Percentiles rank a stretch among this genome's conserved stretches.
Evolutionary conservation across 1,284 basidiomycete species (phyloP).

Genomic region (Ceratobasidium sp.): DNA sequence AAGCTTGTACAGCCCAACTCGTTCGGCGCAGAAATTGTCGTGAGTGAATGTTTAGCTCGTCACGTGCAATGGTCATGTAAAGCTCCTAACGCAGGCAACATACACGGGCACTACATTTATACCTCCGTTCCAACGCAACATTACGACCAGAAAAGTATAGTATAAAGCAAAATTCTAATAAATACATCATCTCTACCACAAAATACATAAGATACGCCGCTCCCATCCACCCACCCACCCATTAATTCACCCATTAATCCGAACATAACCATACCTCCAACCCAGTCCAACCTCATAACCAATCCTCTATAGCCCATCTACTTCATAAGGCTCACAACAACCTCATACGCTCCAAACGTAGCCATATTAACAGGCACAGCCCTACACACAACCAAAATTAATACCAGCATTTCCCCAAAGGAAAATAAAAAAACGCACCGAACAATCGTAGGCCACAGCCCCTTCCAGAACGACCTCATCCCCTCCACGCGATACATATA

Average conservation of each 20-base stretch:
- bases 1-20: too few relatives aligned
- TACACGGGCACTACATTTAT: too few relatives aligned
- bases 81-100: too few relatives aligned
- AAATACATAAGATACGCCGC: too few relatives aligned
- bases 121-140: too few relatives aligned
- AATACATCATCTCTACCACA: too few relatives aligned
- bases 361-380: constrained; percentile 69
- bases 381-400: constrained; percentile 46
- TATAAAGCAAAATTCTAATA: too few relatives aligned
- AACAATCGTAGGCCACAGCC: constrained; percentile 80
- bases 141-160: too few relatives aligned
- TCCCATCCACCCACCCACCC: neutral
- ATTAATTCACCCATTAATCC: neutral
- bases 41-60: too few relatives aligned
- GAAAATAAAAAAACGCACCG: constrained; percentile 61
- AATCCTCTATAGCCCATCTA: neutral
- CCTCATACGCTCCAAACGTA: constrained; percentile 65
- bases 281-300: neutral
- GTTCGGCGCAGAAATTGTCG: too few relatives aligned
- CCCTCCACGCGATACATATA: constrained; percentile 76
- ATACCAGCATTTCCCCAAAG: too few relatives aligned
- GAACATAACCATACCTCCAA: neutral
- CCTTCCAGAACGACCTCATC: constrained; percentile 73
- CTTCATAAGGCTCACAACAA: constrained; percentile 51
- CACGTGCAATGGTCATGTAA: too few relatives aligned